Base-by-base conservation (phyloP, 2,329 filamentous ascomycete species). In the Acrodontium crateriforme region DNA sequence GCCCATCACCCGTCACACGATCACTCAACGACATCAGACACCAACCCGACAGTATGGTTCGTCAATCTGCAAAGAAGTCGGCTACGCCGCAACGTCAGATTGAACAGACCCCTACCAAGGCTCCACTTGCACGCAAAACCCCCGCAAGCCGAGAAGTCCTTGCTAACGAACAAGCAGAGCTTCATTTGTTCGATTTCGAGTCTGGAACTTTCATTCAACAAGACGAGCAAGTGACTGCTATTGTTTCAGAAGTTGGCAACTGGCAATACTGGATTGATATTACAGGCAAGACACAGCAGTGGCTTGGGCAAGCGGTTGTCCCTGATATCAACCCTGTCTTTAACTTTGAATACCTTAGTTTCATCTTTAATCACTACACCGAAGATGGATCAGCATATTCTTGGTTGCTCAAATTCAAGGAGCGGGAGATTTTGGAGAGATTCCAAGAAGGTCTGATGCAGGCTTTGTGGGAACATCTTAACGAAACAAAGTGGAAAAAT, bases 201-300 rank as follows among this genome's bases (percentile, higher is more conserved):
- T 79, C 79, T 0, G 82, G 83, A 3, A 77, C 84, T 0, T 98
- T 98, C 50, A 67, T 87, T 16, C 55, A 80, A 12, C 78, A 93
- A 45, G 84, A 92, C 40, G 57, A 68, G 1, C 66, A 71, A 2
- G 75, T 94, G 18, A 71, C 71, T 21, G 82, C 82, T 5, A 76
- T 74, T 0, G 85, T 98, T 8, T 78, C 75, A 0, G 87, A 95
- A 49, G 69, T 84, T 29, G 87, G 85, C 6, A 71, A 76, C 31
- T 98, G 89, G 89, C 71, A 89, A 40, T 98, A 95, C 58, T 95
- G 84, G 84, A 63, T 98, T 17, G 82, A 94, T 48, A 77, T 95
- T 30, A 70, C 71, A 22, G 76, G 78, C 36, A 65, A 71, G 20
- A 72, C 81, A 18, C 75, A 74, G 46, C 74, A 85, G 29, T 94